Percentiles rank a stretch among this genome's conserved stretches.
Evolutionary conservation across 345 rosid species (phyloP).

Genomic region (Linum trigynum): DNA sequence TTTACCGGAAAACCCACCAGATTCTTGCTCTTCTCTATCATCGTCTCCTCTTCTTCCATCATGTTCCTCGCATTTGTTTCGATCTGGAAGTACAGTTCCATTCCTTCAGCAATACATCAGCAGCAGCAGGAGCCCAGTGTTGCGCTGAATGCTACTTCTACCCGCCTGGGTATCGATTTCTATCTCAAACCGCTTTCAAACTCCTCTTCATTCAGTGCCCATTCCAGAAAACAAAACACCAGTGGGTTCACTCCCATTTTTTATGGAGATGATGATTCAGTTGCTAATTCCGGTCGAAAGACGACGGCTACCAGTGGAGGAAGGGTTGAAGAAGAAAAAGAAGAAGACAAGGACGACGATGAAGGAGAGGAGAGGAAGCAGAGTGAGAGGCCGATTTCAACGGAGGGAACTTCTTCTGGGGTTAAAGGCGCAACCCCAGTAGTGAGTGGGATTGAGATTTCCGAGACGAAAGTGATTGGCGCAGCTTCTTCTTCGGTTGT

Average conservation of each 20-base stretch:
- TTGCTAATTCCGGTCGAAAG: slow-evolving; percentile 18
- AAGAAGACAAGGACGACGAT: background rate
- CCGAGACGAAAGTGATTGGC: slow-evolving; percentile 17
- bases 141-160: slow-evolving; percentile 27
- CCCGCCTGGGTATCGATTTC: slow-evolving; percentile 15
- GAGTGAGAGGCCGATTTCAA: slow-evolving; percentile 6
- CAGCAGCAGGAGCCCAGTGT: slow-evolving; percentile 24
- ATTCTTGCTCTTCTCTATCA: slow-evolving; percentile 37
- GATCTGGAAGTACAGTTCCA: slow-evolving; percentile 40
- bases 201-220: slow-evolving; percentile 32
- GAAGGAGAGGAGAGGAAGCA: slow-evolving; percentile 8
- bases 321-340: slow-evolving; percentile 7
- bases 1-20: slow-evolving; percentile 60
- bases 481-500: slow-evolving; percentile 8
- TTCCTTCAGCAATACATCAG: slow-evolving; percentile 26
- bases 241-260: slow-evolving; percentile 34
- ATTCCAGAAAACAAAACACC: slow-evolving; percentile 21
- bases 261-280: slow-evolving; percentile 4
- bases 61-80: slow-evolving; percentile 48
- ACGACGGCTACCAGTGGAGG: slow-evolving; percentile 13
- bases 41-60: slow-evolving; percentile 51
- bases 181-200: slow-evolving; percentile 18
- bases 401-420: slow-evolving; percentile 12
- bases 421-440: background rate
- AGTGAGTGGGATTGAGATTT: slow-evolving; percentile 13